Evolutionary conservation across 108 stramenopile genomes (phyloP), one percentile per base, ranked within the genome.

Genomic region (Asterionellopsis glacialis): DNA sequence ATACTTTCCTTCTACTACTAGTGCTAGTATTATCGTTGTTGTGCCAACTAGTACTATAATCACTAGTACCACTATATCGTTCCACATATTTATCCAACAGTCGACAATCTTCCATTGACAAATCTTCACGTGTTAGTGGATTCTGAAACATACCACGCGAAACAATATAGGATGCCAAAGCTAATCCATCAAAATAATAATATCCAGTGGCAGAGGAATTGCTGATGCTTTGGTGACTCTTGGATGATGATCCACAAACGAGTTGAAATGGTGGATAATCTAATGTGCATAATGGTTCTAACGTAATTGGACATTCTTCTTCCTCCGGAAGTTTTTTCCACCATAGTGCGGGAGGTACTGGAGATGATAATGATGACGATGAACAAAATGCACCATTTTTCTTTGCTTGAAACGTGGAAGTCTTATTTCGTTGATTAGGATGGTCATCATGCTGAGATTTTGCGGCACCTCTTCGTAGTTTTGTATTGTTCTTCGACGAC

Each of bases 101-200:
- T 22, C 66, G 69, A 52, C 87, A 88, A 48, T 81, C 82, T 1
- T 80, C 53, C 11, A 69, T 55, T 11, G 62, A 69, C 28, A 84
- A 44, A 0, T 76, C 68, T 45, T 70, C 65, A 13, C 87, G 62
- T 3, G 81, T 88, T 23, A 84, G 53, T 22, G 87, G 87, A 68
- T 88, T 88, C 6, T 68, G 60, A 56, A 88, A 88, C 9, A 73
- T 69, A 18, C 83, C 83, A 24, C 76, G 81, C 0, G 81, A 77
- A 5, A 88, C 80, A 19, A 84, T 61, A 44, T 78, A 88, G 0
- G 83, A 68, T n/a, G 87, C 87, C 45, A 88, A 57, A 15, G 83
- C 83, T 4, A 74, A 33, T 0, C 87, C 87, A 56, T 88, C 87
- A 60, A 85, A 88, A 67, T 72, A 76, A 26, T 66, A 72, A 44